These are phyloP conservation scores for Solanum sejunctum DNA, from an alignment of 257 asterid genomes.

Conservation along the genomic window DNA sequence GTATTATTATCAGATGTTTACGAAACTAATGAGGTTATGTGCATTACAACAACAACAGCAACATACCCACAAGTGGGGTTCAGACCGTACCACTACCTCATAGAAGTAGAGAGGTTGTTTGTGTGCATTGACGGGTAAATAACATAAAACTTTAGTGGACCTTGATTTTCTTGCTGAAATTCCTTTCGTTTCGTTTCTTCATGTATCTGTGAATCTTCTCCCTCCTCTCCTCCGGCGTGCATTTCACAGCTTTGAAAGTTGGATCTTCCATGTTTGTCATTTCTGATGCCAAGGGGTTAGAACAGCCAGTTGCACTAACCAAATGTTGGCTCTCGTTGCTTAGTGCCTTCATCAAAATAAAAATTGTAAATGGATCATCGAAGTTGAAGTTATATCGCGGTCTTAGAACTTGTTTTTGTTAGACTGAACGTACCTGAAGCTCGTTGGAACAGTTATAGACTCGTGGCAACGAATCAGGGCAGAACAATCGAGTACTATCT, in stretches of 20 bases:
- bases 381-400: background rate
- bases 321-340: slow-evolving; percentile 55
- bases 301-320: slow-evolving; percentile 34
- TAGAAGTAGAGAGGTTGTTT: no score
- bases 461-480: slow-evolving; percentile 41
- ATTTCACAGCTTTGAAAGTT: slow-evolving; percentile 50
- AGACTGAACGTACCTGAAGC: slow-evolving; percentile 43
- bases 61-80: no score
- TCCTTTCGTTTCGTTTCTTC: slow-evolving; percentile 83
- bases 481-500: slow-evolving; percentile 43
- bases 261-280: slow-evolving; percentile 73
- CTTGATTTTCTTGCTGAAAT: slow-evolving; percentile 96
- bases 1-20: no score
- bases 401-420: background rate
- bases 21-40: no score
- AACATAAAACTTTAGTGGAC: slow-evolving; percentile 1
- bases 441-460: slow-evolving; percentile 41
- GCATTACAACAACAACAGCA: no score
- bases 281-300: slow-evolving; percentile 56
- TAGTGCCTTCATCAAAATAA: slow-evolving; percentile 25
- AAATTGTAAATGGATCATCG: background rate
- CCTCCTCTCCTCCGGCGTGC: slow-evolving; percentile 78
- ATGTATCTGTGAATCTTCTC: slow-evolving; percentile 71
- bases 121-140: no score
- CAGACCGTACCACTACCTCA: no score